Percentiles rank a stretch among this genome's conserved stretches.
These are phyloP conservation scores for Senna siamea DNA, from an alignment of 306 rosid genomes.

Conservation along the genomic window DNA sequence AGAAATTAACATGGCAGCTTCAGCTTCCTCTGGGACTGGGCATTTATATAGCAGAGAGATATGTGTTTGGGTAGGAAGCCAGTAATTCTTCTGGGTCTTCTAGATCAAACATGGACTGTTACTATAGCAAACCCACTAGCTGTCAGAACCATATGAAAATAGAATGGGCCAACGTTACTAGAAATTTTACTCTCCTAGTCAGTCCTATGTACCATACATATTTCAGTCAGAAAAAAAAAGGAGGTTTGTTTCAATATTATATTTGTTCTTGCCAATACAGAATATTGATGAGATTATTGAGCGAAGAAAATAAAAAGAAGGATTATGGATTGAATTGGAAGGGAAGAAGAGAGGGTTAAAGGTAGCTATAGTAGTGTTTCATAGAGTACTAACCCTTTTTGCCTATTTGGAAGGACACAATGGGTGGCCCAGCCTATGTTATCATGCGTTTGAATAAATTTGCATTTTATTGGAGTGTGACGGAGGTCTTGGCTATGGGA, in stretches of 20 bases:
- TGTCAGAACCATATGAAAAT: slow-evolving; percentile 51
- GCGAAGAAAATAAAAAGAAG: not conserved
- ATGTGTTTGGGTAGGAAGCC: slow-evolving; percentile 26
- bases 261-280: slow-evolving; percentile 11
- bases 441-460: slow-evolving; percentile 1
- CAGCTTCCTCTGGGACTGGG: slow-evolving; percentile 8
- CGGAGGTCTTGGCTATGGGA: slow-evolving; percentile 24
- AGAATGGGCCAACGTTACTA: slow-evolving; percentile 48
- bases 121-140: slow-evolving; percentile 44
- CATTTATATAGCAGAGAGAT: slow-evolving; percentile 23
- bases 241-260: not conserved
- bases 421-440: slow-evolving; percentile 12
- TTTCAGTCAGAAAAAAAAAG: slow-evolving; percentile 8
- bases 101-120: slow-evolving; percentile 46
- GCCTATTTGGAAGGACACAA: slow-evolving; percentile 29
- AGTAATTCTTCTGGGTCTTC: slow-evolving; percentile 36
- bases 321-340: not conserved
- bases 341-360: not conserved
- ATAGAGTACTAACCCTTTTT: slow-evolving; percentile 9
- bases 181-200: slow-evolving; percentile 42
- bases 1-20: slow-evolving; percentile 31
- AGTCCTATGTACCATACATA: slow-evolving; percentile 1
- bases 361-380: not conserved
- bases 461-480: no score
- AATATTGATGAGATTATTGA: not conserved